Evolutionary conservation across 805 yeast genomes (phyloP), one percentile per base, ranked within the genome.

Genomic region (Candida incommunis): DNA sequence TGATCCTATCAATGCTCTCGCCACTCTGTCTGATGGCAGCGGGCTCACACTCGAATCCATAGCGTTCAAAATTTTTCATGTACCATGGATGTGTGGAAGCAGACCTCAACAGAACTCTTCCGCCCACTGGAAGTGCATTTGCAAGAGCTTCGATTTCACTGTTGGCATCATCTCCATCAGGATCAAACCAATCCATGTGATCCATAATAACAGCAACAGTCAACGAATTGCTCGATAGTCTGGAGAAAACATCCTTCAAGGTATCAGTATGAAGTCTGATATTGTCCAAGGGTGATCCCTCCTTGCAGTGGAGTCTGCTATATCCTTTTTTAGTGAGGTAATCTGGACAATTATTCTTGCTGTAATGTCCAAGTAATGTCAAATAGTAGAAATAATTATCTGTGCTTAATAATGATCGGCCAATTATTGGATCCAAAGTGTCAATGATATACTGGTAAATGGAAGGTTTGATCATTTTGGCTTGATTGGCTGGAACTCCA

Each of bases 121-220:
- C 94, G 25, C 78, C 78, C 23, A 71, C 70, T 9, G 74, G 71
- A 43, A 83, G 67, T 18, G 87, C 81, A 43, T 70, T 67, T 57
- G 70, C 69, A 41, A 84, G 66, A 0, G 85, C 83, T 26, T 67
- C 58, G 50, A 84, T 77, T 60, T 84, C 94, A 40, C 70, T 68
- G 41, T 70, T 64, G 11, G 85, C 88, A 20, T 80, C 87, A 2
- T 55, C 55, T 5, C 80, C 81, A 15, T 67, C 58, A 29, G 83
- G 79, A 52, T 79, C 78, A 57, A 83, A 83, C 94, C 94, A 83
- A 63, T 84, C 94, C 92, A 84, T 82, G 61, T 83, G 94, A 61
- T 83, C 94, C 94, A 83, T 83, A 45, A 83, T 80, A 37, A 83
- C 74, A 25, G 90, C 90, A 53, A 80, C 78, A 3, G 88, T 78